Evolutionary conservation across 176 grass and related monocot species (phyloP).

Genomic region (Canna indica): DNA sequence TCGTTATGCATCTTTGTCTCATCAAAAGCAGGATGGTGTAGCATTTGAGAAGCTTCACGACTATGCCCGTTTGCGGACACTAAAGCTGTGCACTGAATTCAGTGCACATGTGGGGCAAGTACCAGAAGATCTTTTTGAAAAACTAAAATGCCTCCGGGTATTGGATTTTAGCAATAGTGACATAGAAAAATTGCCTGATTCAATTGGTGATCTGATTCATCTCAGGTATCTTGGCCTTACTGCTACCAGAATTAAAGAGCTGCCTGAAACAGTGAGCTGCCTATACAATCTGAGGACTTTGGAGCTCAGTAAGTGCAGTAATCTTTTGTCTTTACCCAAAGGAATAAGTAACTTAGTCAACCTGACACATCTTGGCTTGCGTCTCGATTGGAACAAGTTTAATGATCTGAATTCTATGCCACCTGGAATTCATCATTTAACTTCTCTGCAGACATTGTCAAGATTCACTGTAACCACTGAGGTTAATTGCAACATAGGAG

Average conservation of each 20-base stretch:
- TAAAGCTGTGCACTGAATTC: constrained; percentile 27
- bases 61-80: constrained; percentile 31
- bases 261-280: constrained; percentile 32
- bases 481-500: constrained; percentile 31
- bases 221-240: constrained; percentile 41
- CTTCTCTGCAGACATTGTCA: constrained; percentile 34
- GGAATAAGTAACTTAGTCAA: constrained; percentile 32
- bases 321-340: constrained; percentile 35
- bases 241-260: constrained; percentile 16
- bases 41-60: constrained; percentile 27
- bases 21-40: neutral
- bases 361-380: constrained; percentile 39
- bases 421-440: constrained; percentile 22
- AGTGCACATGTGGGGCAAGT: constrained; percentile 21
- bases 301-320: constrained; percentile 30
- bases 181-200: constrained; percentile 28
- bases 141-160: constrained; percentile 20
- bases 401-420: constrained; percentile 25
- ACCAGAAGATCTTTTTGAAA: constrained; percentile 24
- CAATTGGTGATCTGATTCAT: constrained; percentile 30
- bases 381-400: constrained; percentile 39
- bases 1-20: constrained; percentile 27
- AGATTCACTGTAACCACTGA: constrained; percentile 26
- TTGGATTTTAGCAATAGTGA: constrained; percentile 38
- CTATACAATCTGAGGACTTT: constrained; percentile 43